Evolutionary conservation across 768 basidiomycete species (phyloP), one percentile per base, ranked within the genome.

Genomic region (Auriscalpium orientale): DNA sequence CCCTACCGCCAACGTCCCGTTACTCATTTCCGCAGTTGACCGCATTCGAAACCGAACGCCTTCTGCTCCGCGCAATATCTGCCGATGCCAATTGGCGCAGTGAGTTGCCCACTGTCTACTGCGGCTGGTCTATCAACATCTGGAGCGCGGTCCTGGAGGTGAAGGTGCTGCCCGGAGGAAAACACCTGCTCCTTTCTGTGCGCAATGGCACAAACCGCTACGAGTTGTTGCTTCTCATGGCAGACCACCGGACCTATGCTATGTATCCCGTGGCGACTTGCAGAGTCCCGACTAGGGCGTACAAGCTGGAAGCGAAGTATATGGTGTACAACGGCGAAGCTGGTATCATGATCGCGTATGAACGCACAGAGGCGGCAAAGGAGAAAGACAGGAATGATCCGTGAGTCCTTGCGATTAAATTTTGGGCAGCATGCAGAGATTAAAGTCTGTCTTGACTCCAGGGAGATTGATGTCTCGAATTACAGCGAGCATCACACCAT

Each of bases 71-170:
- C 34, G 54, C 59, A n/a, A 53, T 62, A 33, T 49, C 59, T 7
- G 55, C 56, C 8, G 59, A 60, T 21, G 58, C 61, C n/a, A 62
- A 62, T 58, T 62, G 61, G 61, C 49, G 56, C 36, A 60, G 59
- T 40, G 52, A 44, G 12, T n/a, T 54, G 22, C 61, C 61, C 44
- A 53, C 51, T 38, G 16, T 53, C 11, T 61, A 48, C 38, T 49
- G 49, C 4, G 49, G 36, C 15, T 62, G 59, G 59, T 53, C 34
- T n/a, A 55, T 60, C 46, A 48, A 46, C 12, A 53, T 53, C 21
- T 57, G 16, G 20, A 53, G 49, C 12, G 56, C 57, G n/a, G 49
- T 62, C 22, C 36, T 58, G 35, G 57, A 59, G 20, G 55, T 61
- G 47, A 62, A 62, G 38, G 53, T 60, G 46, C 50, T 62, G 13